These are phyloP conservation scores for Podospora didyma DNA, from an alignment of 495 filamentous ascomycete genomes.

Conservation along the genomic window DNA sequence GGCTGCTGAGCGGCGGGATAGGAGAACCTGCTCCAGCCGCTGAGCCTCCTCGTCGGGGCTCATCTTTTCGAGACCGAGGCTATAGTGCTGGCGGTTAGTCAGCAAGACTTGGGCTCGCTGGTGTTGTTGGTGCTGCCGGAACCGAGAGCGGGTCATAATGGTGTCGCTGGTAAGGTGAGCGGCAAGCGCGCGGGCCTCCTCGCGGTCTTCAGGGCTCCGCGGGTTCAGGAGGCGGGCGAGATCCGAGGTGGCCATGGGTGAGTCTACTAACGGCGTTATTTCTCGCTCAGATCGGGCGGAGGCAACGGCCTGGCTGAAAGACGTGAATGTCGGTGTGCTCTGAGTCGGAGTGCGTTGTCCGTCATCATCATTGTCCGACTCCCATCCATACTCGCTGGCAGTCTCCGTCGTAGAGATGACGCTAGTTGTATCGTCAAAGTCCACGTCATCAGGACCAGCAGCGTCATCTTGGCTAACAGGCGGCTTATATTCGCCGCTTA, in stretches of 20 bases:
- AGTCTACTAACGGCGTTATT: conserved; percentile 56
- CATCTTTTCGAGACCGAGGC: conserved; percentile 26
- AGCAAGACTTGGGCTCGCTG: conserved; percentile 65
- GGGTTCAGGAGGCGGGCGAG: conserved; percentile 85
- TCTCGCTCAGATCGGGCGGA: conserved; percentile 33
- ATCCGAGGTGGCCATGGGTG: conserved; percentile 58
- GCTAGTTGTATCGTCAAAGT: conserved; percentile 72
- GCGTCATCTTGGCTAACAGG: conserved; percentile 1
- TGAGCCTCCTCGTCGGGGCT: conserved; percentile 70
- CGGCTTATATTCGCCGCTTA: conserved; percentile 65
- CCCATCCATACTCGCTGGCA: conserved; percentile 53
- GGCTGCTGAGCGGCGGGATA: conserved; percentile 48
- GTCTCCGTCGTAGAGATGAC: conserved; percentile 58
- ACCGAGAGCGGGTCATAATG: conserved; percentile 80
- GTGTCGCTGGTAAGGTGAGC: conserved; percentile 66
- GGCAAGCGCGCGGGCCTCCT: conserved; percentile 78
- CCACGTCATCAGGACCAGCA: conserved; percentile 34
- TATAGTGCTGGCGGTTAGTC: conserved; percentile 30
- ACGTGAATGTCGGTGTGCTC: conserved; percentile 20
- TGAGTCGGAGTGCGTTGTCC: conserved; percentile 77
- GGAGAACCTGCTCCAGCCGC: conserved; percentile 77
- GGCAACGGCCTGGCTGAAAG: conserved; percentile 7
- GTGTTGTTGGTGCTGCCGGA: conserved; percentile 58
- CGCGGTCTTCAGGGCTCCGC: conserved; percentile 65
- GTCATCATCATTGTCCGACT: conserved; percentile 39